phyloP scores from a whole-genome alignment of 345 rosid species.

The Heritiera fomes region DNA sequence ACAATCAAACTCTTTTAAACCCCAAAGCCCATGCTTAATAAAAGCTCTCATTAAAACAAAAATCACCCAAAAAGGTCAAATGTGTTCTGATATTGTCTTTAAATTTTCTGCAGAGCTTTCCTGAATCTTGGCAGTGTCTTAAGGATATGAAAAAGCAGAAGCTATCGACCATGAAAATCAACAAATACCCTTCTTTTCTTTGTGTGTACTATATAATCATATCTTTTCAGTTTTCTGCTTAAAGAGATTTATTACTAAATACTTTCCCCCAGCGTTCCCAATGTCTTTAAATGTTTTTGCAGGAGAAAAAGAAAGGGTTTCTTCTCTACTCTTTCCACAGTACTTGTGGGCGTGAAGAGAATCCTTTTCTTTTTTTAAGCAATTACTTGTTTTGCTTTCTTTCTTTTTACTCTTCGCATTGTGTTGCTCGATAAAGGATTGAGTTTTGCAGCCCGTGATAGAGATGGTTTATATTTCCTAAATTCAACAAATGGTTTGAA shows the following conservation, averaged over 20 bases:
- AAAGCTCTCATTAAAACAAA: not conserved
- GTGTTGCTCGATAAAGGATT: conserved; percentile 18
- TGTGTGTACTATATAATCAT: conserved; percentile 10
- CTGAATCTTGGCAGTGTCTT: not conserved
- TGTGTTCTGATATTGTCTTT: not conserved
- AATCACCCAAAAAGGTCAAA: not conserved
- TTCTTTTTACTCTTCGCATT: not conserved
- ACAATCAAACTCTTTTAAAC: not conserved
- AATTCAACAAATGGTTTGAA: too few relatives aligned
- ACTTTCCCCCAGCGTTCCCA: conserved; percentile 18
- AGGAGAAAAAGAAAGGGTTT: not conserved
- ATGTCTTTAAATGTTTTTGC: conserved; percentile 19
- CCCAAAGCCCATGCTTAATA: not conserved
- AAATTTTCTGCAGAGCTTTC: not conserved
- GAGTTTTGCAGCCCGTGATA: conserved; percentile 4
- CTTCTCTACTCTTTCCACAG: not conserved
- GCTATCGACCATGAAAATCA: not conserved
- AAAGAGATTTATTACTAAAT: not conserved
- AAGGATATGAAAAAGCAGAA: not conserved
- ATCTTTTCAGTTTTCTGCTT: not conserved
- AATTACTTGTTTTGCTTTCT: not conserved
- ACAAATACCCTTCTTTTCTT: conserved; percentile 2
- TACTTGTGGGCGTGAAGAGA: not conserved
- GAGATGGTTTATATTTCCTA: not conserved
- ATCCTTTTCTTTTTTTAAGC: not conserved